Conservation (phyloP, 176 grass and related monocot genomes). For the Saccharum officinarum region DNA sequence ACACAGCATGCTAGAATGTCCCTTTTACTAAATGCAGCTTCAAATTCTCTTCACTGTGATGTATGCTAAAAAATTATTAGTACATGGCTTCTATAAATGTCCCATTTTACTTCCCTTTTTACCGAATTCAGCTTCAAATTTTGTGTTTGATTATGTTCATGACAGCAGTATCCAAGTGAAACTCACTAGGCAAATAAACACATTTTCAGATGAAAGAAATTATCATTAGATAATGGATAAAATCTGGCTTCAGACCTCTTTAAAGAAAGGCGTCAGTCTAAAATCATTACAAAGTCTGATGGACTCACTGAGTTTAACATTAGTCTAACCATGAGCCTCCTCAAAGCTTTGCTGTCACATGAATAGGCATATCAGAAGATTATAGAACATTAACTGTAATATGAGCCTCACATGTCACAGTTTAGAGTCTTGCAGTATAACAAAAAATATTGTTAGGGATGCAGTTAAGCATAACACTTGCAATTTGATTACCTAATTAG, state of each 20-base stretch:
- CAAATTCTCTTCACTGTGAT: neutral
- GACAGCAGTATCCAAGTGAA: neutral
- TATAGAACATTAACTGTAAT: neutral
- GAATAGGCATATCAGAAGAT: neutral
- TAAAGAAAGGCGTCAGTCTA: neutral
- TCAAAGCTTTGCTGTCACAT: neutral
- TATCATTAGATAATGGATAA: neutral
- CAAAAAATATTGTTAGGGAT: neutral
- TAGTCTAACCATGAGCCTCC: neutral
- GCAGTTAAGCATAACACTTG: neutral
- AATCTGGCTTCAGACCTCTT: neutral
- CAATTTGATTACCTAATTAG: neutral
- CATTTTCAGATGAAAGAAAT: neutral
- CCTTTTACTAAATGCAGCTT: neutral
- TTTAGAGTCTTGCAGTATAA: neutral
- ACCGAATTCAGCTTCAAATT: neutral
- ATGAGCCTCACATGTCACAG: neutral
- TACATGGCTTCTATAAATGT: neutral
- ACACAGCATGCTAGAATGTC: neutral
- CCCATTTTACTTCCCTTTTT: neutral
- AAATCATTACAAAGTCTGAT: neutral
- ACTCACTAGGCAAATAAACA: neutral
- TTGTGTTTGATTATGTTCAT: neutral
- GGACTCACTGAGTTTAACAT: neutral
- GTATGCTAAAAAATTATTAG: neutral